Evolutionary conservation across 1,284 basidiomycete species (phyloP).

Genomic region (Quambalaria eucalypti): DNA sequence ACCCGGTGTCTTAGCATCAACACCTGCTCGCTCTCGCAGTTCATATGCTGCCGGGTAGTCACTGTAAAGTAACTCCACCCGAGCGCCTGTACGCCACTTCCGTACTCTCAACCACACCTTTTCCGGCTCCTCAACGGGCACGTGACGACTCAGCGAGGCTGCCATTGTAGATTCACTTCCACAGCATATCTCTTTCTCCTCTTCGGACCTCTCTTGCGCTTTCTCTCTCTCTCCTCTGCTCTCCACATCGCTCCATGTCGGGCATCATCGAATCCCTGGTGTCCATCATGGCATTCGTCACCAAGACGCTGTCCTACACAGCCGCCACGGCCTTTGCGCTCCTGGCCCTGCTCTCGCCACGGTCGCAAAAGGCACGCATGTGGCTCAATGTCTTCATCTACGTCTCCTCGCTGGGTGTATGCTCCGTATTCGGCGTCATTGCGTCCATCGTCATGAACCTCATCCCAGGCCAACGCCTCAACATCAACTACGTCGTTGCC

Average conservation of each 20-base stretch:
- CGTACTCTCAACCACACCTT: too few relatives aligned
- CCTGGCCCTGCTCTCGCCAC: slow-evolving; percentile 31
- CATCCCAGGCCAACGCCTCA: slow-evolving; percentile 62
- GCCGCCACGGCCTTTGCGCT: slow-evolving; percentile 24
- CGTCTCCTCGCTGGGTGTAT: slow-evolving; percentile 62
- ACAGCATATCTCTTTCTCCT: too few relatives aligned
- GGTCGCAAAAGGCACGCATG: slow-evolving; percentile 27
- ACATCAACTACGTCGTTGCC: slow-evolving; percentile 79
- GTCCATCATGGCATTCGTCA: slow-evolving; percentile 28
- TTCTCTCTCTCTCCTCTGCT: slow-evolving; percentile 4
- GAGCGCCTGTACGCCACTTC: too few relatives aligned
- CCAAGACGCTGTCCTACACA: slow-evolving; percentile 23
- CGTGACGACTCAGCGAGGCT: too few relatives aligned
- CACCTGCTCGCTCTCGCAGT: too few relatives aligned
- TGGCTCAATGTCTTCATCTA: slow-evolving; percentile 54
- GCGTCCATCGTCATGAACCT: slow-evolving; percentile 63
- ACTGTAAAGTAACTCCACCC: too few relatives aligned
- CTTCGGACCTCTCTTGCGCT: too few relatives aligned
- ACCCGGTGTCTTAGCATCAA: too few relatives aligned
- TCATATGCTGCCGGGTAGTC: too few relatives aligned
- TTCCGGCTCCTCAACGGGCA: too few relatives aligned
- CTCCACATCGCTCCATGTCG: background rate
- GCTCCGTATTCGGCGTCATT: slow-evolving; percentile 67
- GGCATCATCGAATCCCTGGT: background rate
- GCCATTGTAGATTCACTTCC: too few relatives aligned